Base-by-base conservation (phyloP, 1,284 basidiomycete species). In the Sporisorium sorghi region DNA sequence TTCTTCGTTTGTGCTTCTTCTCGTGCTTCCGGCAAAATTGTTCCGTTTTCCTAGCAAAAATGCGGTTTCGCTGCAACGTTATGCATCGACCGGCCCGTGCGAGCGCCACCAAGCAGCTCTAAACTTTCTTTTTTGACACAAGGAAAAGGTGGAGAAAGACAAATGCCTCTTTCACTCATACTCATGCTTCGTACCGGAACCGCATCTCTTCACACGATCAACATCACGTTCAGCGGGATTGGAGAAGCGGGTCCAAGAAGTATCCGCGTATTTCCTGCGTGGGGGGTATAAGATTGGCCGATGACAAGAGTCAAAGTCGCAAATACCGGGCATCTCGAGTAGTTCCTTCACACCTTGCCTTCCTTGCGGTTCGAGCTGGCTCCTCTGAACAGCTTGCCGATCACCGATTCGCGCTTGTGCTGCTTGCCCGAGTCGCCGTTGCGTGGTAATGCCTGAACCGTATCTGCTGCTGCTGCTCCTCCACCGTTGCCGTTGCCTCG, bases 321-420 rank as follows among this genome's bases (percentile, higher is more conserved):
- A 28, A n/a, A n/a, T 7, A 15, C 43, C 35, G 17, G 17, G 15
- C n/a, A n/a, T n/a, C n/a, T n/a, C n/a, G n/a, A n/a, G n/a, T 30
- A 30, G 28, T 30, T 30, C 5, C 9, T 8, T 55, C 21, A 70
- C 30, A 59, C 67, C 46, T 64, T 70, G 44, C 52, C 69, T 37
- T 72, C 62, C 46, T 72, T 72, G 3, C 64, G 58, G 40, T 35
- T 61, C 17, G 53, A 48, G 30, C 44, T 50, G 35, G 37, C 24
- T 15, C 64, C 50, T 26, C 63, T 73, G 65, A 73, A 69, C 12
- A 73, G 39, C 57, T 73, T 73, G 61, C 65, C 65, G 50, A 73
- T 61, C 24, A 73, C 65, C 21, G 71, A 73, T 14, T 68, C 65
- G 28, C 71, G 57, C 42, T 63, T 73, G 10, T 28, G 37, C 21